Conservation (phyloP, 192 early-diverging fungal species). For the Powellomyces hirtus region DNA sequence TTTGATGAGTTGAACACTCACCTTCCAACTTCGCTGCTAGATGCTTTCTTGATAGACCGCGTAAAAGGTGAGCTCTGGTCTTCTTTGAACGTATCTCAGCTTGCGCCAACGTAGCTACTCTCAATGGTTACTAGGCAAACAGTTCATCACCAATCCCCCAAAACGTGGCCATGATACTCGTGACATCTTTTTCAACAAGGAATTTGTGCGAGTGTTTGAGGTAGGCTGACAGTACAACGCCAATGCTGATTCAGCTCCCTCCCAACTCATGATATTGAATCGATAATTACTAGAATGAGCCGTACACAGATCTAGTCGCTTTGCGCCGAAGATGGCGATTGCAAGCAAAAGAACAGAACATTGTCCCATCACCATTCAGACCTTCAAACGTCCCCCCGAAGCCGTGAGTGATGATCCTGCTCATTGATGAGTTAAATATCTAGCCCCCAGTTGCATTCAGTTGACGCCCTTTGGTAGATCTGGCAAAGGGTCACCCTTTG, state of each 20-base stretch:
- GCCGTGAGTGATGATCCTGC: slow-evolving; percentile 32
- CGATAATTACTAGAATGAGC: slow-evolving; percentile 53
- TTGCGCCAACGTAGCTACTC: no score
- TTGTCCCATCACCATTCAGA: slow-evolving; percentile 46
- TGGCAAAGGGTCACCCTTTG: slow-evolving; percentile 49
- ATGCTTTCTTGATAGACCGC: slow-evolving; percentile 34
- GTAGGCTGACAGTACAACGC: no score
- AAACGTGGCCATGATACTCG: slow-evolving; percentile 52
- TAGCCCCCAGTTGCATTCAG: background rate
- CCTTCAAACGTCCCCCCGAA: slow-evolving; percentile 53
- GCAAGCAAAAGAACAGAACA: slow-evolving; percentile 52
- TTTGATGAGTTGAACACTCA: background rate
- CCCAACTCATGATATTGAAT: no score
- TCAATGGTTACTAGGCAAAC: slow-evolving; percentile 43
- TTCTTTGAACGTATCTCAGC: no score
- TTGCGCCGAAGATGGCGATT: slow-evolving; percentile 47
- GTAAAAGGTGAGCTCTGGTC: slow-evolving; percentile 32
- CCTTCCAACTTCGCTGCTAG: slow-evolving; percentile 9
- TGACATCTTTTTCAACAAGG: slow-evolving; percentile 55
- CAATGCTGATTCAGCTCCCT: no score
- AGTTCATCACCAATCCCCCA: slow-evolving; percentile 50
- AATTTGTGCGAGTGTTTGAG: slow-evolving; percentile 53
- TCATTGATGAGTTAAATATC: background rate
- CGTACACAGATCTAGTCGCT: slow-evolving; percentile 51
- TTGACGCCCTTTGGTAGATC: slow-evolving; percentile 29